Base-by-base conservation (phyloP, 257 asterid genomes). In the Fraxinus cuspidata region DNA sequence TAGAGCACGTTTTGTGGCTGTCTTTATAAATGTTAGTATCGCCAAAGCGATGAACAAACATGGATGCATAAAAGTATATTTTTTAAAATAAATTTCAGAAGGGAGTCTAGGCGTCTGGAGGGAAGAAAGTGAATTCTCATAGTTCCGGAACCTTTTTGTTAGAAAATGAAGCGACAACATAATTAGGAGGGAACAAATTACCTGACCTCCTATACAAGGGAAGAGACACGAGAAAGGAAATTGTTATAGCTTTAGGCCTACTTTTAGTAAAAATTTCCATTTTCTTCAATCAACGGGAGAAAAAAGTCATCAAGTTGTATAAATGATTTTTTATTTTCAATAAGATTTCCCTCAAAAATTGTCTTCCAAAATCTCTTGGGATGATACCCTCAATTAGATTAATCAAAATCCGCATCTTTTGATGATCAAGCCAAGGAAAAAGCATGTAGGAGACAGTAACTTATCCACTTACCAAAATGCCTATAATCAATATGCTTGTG, bases 91-190 rank as follows among this genome's bases (percentile, higher is more conserved):
- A 35, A 29, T 51, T 75, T 19, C 19, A 37, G 72, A 51, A 18
- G 40, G 64, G 64, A 13, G 37, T 51, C 44, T 37, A 12, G 13
- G 21, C 27, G 27, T 71, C 15, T 65, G 76, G 60, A 77, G 73
- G 51, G 71, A 12, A 60, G 74, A 21, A 35, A 34, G 44, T 72
- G 70, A 42, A 51, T 73, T 16, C 67, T 40, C 37, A 56, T 56
- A 5, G 63, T 51, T 42, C 25, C 2, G 63, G 63, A 51, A 51
- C 23, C 25, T 15, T 15, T 15, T 19, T 18, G 23, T 19, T 51
- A 51, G 10, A 18, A 51, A 51, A 51, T 51, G 9, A 18, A 51
- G n/a, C 0, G 63, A 18, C 7, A 18, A 53, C 64, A 1, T 53
- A 6, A 60, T 23, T 2, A 60, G 13, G 19, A 27, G 69, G 31